phyloP scores from a whole-genome alignment of 2,329 filamentous ascomycete genomes.

The Colletotrichum melonis region DNA sequence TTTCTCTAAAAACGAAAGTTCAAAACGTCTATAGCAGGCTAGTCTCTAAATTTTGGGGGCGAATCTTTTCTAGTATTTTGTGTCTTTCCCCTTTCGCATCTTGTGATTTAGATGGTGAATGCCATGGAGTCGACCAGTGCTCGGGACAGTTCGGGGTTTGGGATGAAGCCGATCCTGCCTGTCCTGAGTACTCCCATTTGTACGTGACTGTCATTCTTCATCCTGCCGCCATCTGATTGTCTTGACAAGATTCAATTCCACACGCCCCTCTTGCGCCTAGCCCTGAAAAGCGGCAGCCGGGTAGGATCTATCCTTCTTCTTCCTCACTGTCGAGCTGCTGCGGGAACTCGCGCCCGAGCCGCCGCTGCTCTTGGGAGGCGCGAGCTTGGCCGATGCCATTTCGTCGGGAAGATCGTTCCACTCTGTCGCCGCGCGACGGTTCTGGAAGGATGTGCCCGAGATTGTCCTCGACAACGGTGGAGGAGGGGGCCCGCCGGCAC shows the following conservation, averaged over 20 bases:
- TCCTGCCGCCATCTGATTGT: background rate
- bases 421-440: constrained; percentile 67
- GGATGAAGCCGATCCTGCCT: background rate
- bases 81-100: no score
- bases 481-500: constrained; percentile 27
- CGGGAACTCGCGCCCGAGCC: constrained; percentile 62
- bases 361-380: constrained; percentile 41
- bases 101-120: background rate
- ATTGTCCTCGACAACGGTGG: constrained; percentile 36
- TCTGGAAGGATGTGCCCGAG: constrained; percentile 66
- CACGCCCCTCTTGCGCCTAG: constrained; percentile 37
- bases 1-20: background rate
- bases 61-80: background rate
- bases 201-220: background rate
- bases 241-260: background rate
- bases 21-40: background rate
- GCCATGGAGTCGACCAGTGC: background rate
- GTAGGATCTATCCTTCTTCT: constrained; percentile 71
- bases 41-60: background rate
- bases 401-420: constrained; percentile 76
- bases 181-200: background rate
- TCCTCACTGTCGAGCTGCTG: constrained; percentile 64
- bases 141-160: background rate
- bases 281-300: constrained; percentile 71
- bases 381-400: constrained; percentile 53